Evolutionary conservation across 345 rosid genomes (phyloP), one percentile per base, ranked within the genome.

Genomic region (Laguncularia racemosa): DNA sequence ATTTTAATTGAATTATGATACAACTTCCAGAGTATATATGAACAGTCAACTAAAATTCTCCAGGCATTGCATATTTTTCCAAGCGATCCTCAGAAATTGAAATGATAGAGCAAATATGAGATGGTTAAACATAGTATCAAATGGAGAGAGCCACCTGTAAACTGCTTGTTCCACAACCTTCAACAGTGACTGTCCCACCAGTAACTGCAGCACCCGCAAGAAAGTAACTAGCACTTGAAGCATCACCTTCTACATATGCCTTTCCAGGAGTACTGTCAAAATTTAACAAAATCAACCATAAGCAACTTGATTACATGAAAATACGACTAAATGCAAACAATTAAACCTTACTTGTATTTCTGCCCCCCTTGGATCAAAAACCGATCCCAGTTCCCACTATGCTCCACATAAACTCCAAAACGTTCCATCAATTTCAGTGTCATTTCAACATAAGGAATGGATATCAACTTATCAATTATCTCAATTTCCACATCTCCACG

Each of bases 201-300:
- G 95, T 89, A 73, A 93, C 73, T 53, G 97, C 97, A 46, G 99
- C 95, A 53, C 99, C 99, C 50, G 90, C 99, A 52, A 93, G 82
- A 73, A 93, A 93, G 76, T 93, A 89, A 76, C 99, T 89, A 56
- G 99, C 99, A 82, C 97, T 93, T 58, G 99, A 93, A 60, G 99
- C 99, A 82, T 93, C 99, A 21, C 97, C 97, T 78, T 93, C 97
- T 40, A 93, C 96, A 26, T 71, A 93, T 63, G 95, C 91, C 63
- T 74, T 84, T 68, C 96, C 96, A 20, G 97, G 92, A 58, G 96
- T 84, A 87, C 99, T 89, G 65, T 28, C 60, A 57, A 16, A 76
- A 19, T 57, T 18, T 14, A 20, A 67, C 1, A 13, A 5, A 33
- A 14, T 43, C 43, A 28, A 55, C 2, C 40, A 55, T 23, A 17